These are phyloP conservation scores for Schoenoplectus triqueter DNA, from an alignment of 202 grass and related monocot species.

Conservation along the genomic window DNA sequence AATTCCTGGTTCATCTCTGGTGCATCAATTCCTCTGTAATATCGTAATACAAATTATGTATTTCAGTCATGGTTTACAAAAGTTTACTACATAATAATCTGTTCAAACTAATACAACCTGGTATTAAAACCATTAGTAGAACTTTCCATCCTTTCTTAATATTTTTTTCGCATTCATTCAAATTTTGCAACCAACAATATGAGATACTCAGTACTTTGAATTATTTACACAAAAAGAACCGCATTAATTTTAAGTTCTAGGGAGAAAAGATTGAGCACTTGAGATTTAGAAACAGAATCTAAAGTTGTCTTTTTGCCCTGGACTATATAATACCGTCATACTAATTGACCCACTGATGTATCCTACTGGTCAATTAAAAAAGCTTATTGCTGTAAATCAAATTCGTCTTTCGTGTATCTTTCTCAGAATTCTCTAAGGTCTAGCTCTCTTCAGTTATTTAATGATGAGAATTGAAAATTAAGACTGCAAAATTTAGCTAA, in stretches of 20 bases:
- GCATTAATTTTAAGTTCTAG: background rate
- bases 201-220: background rate
- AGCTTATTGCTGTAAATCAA: background rate
- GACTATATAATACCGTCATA: background rate
- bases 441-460: background rate
- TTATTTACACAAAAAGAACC: background rate
- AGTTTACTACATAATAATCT: constrained; percentile 1
- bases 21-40: constrained; percentile 71
- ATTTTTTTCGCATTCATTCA: background rate
- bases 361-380: background rate
- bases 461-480: background rate
- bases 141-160: background rate
- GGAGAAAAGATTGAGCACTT: background rate
- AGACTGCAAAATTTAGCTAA: background rate
- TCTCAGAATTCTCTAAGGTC: background rate
- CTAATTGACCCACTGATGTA: background rate
- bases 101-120: background rate
- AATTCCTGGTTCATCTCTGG: constrained; percentile 55
- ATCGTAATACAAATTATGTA: constrained; percentile 31
- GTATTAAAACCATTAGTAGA: background rate
- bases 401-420: background rate
- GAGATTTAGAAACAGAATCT: no score
- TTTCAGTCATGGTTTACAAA: background rate
- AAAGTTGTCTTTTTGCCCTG: background rate
- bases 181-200: background rate